phyloP scores from a whole-genome alignment of 1,284 basidiomycete species.

The Fomitopsis betulina region DNA sequence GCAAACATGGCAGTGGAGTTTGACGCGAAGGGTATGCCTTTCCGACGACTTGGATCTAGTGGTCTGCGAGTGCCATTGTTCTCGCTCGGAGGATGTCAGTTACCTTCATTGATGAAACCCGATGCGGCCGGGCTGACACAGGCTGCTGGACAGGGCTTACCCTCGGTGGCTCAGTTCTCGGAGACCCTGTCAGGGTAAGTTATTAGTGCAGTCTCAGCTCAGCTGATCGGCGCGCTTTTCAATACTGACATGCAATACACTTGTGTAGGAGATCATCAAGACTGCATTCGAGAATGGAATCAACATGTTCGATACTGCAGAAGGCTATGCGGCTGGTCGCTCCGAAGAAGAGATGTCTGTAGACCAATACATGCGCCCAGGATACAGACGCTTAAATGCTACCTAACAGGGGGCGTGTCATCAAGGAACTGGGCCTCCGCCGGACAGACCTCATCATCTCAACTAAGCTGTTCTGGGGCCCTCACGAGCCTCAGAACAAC shows the following conservation, averaged over 20 bases:
- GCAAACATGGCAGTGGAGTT: constrained; percentile 26
- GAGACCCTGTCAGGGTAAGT: constrained; percentile 62
- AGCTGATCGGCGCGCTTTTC: background rate
- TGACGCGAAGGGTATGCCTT: constrained; percentile 65
- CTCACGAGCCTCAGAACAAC: constrained; percentile 53
- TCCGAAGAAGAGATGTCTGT: constrained; percentile 66
- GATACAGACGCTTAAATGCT: background rate
- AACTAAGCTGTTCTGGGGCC: constrained; percentile 64
- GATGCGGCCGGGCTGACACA: background rate
- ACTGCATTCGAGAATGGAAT: constrained; percentile 63
- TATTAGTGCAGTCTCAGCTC: background rate
- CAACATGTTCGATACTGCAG: constrained; percentile 68
- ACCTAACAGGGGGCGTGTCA: constrained; percentile 61
- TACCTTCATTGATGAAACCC: background rate
- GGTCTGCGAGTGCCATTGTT: constrained; percentile 77
- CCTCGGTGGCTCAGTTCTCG: constrained; percentile 61
- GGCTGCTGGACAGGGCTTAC: constrained; percentile 45
- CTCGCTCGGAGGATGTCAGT: constrained; percentile 70
- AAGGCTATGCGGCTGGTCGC: constrained; percentile 65
- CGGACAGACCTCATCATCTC: constrained; percentile 71
- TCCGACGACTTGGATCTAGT: constrained; percentile 68
- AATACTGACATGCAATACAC: background rate
- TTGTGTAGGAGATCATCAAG: constrained; percentile 52
- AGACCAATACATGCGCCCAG: background rate
- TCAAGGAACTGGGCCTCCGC: constrained; percentile 70